Evolutionary conservation across 2,329 filamentous ascomycete genomes (phyloP).

Genomic region (Hypoxylon rubiginosum): DNA sequence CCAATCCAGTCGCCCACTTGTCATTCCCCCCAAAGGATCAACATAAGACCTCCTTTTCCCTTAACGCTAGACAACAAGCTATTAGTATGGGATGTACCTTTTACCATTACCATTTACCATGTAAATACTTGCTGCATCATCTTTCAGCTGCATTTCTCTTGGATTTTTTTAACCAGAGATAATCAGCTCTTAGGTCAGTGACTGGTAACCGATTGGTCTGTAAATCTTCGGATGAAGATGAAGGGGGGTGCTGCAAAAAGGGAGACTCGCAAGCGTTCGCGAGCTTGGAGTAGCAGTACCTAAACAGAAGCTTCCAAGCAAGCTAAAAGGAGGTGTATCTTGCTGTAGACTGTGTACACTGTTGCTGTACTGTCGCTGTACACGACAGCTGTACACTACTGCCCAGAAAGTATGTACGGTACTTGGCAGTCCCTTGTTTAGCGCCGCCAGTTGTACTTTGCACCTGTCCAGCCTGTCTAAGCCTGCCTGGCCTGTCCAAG

Average conservation of each 20-base stretch:
- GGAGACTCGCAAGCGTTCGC: not conserved
- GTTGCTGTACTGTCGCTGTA: too few relatives aligned
- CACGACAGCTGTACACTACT: too few relatives aligned
- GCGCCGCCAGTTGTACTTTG: not conserved
- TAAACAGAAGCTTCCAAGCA: not conserved
- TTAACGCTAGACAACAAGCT: slow-evolving; percentile 10
- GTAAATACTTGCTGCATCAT: slow-evolving; percentile 13
- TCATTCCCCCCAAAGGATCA: slow-evolving; percentile 27
- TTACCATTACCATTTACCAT: slow-evolving; percentile 11
- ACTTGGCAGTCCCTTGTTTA: too few relatives aligned
- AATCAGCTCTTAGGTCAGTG: slow-evolving; percentile 9
- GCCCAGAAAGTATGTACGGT: not conserved
- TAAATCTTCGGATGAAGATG: slow-evolving; percentile 1
- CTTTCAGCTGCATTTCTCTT: slow-evolving; percentile 14
- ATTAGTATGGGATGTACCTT: not conserved
- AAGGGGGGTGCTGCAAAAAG: slow-evolving; percentile 12
- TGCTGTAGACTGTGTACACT: slow-evolving; percentile 7
- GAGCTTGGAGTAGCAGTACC: not conserved
- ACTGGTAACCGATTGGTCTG: slow-evolving; percentile 12
- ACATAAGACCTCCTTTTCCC: slow-evolving; percentile 17
- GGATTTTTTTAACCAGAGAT: slow-evolving; percentile 8
- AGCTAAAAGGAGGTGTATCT: slow-evolving; percentile 2
- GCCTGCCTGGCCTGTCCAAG: too few relatives aligned
- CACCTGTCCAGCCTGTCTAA: not conserved
- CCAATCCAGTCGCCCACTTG: slow-evolving; percentile 20